Evolutionary conservation across 805 yeast genomes (phyloP), one percentile per base, ranked within the genome.

Genomic region (Saccharomycopsis amapae): DNA sequence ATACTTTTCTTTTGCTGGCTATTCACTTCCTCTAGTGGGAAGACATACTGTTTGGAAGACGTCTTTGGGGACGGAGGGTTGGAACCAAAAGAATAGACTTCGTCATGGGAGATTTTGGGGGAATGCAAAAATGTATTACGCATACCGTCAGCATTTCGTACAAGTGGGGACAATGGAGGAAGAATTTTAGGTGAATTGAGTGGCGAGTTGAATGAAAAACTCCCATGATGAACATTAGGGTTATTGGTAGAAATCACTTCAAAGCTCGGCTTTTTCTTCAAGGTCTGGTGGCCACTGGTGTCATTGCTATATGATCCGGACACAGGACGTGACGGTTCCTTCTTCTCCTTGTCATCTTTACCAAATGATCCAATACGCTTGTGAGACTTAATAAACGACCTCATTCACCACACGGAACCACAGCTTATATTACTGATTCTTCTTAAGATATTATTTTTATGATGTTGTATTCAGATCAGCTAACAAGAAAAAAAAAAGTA

Each of bases 311-410:
- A 19, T 17, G 32, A 19, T 20, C 26, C 28, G n/a, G 45, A 31
- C 13, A 32, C 10, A 7, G 36, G 28, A 18, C 41, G 15, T 22
- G 35, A 31, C 31, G 18, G 19, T 5, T 42, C 48, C 13, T 24
- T 37, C 33, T 38, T 34, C 2, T 42, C 48, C 34, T 47, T 47
- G 4, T 46, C 49, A 37, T 50, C 53, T 41, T 44, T 47, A 6
- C 51, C 53, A 41, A 44, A 40, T 10, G 53, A 47, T 10, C 51
- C 51, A 10, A 47, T 47, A n/a, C 51, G 32, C 24, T 44, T 47
- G 18, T 50, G 53, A 3, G 51, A 44, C 36, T 50, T 50, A 12
- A 50, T 50, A 32, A 50, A 50, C 15, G 53, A 44, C 26, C 51
- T 40, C 53, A 50, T 50, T n/a, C 18, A 26, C n/a, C n/a, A n/a